Evolutionary conservation across 2,329 filamentous ascomycete genomes (phyloP), one percentile per base, ranked within the genome.

Genomic region (Aureobasidium namibiae): DNA sequence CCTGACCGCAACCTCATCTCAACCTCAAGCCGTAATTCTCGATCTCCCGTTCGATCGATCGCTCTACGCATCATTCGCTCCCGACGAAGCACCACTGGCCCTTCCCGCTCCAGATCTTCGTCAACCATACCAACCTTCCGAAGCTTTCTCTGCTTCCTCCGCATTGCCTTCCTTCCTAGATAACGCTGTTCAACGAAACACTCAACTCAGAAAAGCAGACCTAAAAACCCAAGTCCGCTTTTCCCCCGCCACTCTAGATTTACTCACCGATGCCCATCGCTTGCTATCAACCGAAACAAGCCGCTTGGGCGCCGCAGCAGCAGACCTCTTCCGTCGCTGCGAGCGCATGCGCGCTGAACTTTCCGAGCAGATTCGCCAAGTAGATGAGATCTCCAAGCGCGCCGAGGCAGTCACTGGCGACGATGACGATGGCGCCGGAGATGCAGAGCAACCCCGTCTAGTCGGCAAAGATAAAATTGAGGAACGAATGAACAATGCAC

Each of bases 261-360:
- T 90, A 38, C 82, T 92, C 64, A 88, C 86, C 29, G 84, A 89
- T 61, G 84, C 84, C 0, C 89, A 92, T 70, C 84, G 87, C 67
- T 76, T 88, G 5, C 76, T 92, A 6, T 84, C 84, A 62, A 80
- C 81, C 10, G 87, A 92, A 70, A 90, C 87, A 0, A 79, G 87
- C 64, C 78, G 78, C 11, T 78, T 92, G 11, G 87, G 87, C 16
- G 75, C 82, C 44, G 88, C 86, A 1, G 88, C 86, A 0, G 82
- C 87, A 1, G 87, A 90, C 65, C 76, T 92, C 6, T 92, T 91
- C 73, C 78, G 85, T 26, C 80, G 85, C 58, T 89, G 87, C 62
- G 81, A 87, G 64, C 78, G 83, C 46, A 77, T 92, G 26, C 84
- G 87, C 65, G 75, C 78, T 18, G 87, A 91, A 67, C 78, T 91